Evolutionary conservation across 1,284 basidiomycete species (phyloP).

Genomic region (Cutaneotrichosporon spelunceum): DNA sequence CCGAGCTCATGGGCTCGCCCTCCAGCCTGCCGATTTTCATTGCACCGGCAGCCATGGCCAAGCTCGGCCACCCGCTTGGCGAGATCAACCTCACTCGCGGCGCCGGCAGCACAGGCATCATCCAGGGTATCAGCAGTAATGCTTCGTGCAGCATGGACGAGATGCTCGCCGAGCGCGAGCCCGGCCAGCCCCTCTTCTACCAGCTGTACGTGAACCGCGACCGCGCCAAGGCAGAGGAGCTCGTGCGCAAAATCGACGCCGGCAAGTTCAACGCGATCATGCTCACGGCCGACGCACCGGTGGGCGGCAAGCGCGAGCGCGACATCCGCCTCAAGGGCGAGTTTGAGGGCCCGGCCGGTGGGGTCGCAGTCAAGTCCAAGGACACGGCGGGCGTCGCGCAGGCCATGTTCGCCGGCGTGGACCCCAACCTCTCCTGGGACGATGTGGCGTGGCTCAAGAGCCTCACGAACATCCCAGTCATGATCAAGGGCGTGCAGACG

Average conservation of each 20-base stretch:
- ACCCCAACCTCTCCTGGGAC: conserved; percentile 46
- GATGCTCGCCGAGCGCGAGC: conserved; percentile 52
- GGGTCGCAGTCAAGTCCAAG: conserved; percentile 38
- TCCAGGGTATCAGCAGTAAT: conserved; percentile 65
- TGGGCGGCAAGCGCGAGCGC: conserved; percentile 78
- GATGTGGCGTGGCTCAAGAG: conserved; percentile 57
- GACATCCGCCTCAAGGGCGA: conserved; percentile 58
- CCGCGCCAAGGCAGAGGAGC: conserved; percentile 52
- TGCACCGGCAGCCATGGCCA: conserved; percentile 79
- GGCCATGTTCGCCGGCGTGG: conserved; percentile 45
- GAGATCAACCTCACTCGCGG: conserved; percentile 80
- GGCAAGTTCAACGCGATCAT: conserved; percentile 71
- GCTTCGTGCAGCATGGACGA: conserved; percentile 55
- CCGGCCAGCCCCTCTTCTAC: conserved; percentile 49
- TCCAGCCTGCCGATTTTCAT: conserved; percentile 83
- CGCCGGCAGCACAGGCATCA: conserved; percentile 66
- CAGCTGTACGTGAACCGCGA: conserved; percentile 60
- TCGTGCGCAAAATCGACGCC: conserved; percentile 65
- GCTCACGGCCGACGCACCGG: conserved; percentile 84
- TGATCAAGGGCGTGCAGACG: conserved; percentile 68
- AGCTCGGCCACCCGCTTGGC: conserved; percentile 84
- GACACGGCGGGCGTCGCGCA: conserved; percentile 41
- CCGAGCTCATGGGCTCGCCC: conserved; percentile 69
- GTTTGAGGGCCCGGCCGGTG: conserved; percentile 45
- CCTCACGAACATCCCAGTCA: conserved; percentile 72